These are phyloP conservation scores for Ustilago nuda DNA, from an alignment of 1,284 basidiomycete species.

Conservation along the genomic window DNA sequence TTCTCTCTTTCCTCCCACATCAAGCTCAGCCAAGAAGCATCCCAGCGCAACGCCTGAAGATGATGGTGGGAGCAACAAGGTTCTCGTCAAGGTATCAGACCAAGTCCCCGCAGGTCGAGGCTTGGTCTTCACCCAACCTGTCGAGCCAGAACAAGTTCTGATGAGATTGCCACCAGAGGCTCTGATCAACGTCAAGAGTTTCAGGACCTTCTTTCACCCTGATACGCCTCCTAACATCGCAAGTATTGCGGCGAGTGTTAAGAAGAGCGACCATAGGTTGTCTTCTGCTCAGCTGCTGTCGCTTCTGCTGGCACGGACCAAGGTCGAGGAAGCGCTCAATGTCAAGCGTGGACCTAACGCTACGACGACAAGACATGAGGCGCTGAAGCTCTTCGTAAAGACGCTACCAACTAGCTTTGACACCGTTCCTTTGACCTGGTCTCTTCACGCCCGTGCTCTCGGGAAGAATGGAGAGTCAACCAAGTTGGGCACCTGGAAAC, in stretches of 20 bases:
- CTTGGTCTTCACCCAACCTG: constrained; percentile 31
- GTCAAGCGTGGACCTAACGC: background rate
- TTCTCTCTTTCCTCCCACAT: constrained; percentile 2
- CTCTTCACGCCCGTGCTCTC: constrained; percentile 5
- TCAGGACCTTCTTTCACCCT: constrained; percentile 23
- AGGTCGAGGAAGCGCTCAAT: constrained; percentile 13
- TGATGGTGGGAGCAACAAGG: background rate
- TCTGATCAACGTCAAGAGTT: constrained; percentile 43
- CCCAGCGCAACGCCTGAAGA: background rate
- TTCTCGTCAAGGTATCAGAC: constrained; percentile 27
- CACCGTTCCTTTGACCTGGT: constrained; percentile 54
- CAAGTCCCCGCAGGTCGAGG: constrained; percentile 47
- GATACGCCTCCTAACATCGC: constrained; percentile 13
- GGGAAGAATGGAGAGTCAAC: background rate
- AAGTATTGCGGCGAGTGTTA: constrained; percentile 5
- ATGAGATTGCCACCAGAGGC: constrained; percentile 22
- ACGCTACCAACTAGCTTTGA: constrained; percentile 49
- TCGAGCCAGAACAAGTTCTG: constrained; percentile 34
- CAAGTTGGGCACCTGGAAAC: background rate
- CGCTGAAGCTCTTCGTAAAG: constrained; percentile 40
- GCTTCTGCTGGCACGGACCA: constrained; percentile 25
- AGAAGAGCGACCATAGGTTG: constrained; percentile 1
- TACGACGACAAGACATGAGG: constrained; percentile 9
- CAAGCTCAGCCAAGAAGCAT: background rate
- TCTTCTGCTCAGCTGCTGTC: constrained; percentile 42